Percentiles rank a stretch among this genome's conserved stretches.
Conservation (phyloP, 441 rosid genomes). For the Arabidopsis hybrid region DNA sequence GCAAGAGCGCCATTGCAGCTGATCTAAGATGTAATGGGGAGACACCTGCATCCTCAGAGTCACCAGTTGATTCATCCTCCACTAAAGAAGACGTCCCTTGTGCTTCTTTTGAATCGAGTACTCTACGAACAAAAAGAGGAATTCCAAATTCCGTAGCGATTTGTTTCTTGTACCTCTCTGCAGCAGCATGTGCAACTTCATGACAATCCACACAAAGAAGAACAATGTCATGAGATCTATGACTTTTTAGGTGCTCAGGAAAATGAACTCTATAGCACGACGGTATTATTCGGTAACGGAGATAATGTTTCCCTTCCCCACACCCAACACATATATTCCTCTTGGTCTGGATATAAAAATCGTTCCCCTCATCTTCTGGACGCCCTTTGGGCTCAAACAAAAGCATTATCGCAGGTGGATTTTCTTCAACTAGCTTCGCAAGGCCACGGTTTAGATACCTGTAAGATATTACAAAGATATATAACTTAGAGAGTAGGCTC, state of each 20-base stretch:
- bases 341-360: conserved; percentile 94
- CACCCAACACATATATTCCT: conserved; percentile 93
- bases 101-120: conserved; percentile 62
- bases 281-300: conserved; percentile 92
- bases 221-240: conserved; percentile 97
- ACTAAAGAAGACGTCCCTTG: conserved; percentile 44
- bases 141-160: conserved; percentile 81
- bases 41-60: conserved; percentile 71
- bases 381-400: conserved; percentile 97
- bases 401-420: conserved; percentile 89
- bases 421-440: conserved; percentile 81
- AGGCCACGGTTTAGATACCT: conserved; percentile 86
- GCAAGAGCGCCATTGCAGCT: conserved; percentile 95
- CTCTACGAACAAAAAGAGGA: conserved; percentile 87
- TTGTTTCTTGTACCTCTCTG: conserved; percentile 85
- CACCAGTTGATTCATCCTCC: conserved; percentile 49
- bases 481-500: conserved; percentile 34
- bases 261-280: conserved; percentile 97
- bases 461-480: conserved; percentile 28
- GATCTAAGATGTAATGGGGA: conserved; percentile 88
- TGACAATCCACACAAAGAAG: conserved; percentile 97
- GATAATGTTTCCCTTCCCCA: conserved; percentile 93
- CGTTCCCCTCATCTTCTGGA: conserved; percentile 97
- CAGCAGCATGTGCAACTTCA: conserved; percentile 94
- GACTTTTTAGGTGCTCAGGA: conserved; percentile 99